Base-by-base conservation (phyloP, 768 basidiomycete species). In the Suillus plorans region DNA sequence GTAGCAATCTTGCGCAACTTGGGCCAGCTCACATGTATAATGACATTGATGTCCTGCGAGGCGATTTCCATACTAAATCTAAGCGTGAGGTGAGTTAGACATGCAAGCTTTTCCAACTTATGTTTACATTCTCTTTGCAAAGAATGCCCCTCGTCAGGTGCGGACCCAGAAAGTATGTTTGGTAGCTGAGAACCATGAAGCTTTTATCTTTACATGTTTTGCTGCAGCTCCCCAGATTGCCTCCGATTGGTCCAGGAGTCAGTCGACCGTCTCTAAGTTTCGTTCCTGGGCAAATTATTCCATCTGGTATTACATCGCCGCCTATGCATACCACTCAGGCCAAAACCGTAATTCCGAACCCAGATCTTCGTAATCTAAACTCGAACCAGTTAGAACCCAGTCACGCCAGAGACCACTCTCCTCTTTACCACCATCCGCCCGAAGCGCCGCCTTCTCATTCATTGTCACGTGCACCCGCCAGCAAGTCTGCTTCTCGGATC, bases 281-380 rank as follows among this genome's bases (percentile, higher is more conserved):
- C 25, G 74, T 78, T 7, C 86, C 86, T 16, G 87, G 86, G 14
- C 85, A 88, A 73, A 76, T 88, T 44, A 10, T 77, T 86, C 36
- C 85, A 14, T 41, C 44, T 62, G 63, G 47, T 42, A n/a, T n/a
- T 5, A 61, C 18, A 20, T 39, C 18, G 8, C 22, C 62, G 9
- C 14, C 18, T 28, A 16, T 25, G 8, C 49, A 60, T 58, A 25
- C 16, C 61, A 36, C 22, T 41, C 49, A 57, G 41, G n/a, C 61
- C n/a, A 41, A 59, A 9, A 41, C 25, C 39, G 58, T 66, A 16
- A 18, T 60, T 28, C 22, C 65, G 5, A 28, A 52, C 31, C 60
- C 66, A n/a, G 53, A 52, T 42, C 66, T 47, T 49, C 64, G 25
- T 49, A 69, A 65, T 31, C 60, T 63, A 18, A n/a, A 22, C 10